Conservation (phyloP, 805 yeast species). For the Barnettozyma sucrosica region DNA sequence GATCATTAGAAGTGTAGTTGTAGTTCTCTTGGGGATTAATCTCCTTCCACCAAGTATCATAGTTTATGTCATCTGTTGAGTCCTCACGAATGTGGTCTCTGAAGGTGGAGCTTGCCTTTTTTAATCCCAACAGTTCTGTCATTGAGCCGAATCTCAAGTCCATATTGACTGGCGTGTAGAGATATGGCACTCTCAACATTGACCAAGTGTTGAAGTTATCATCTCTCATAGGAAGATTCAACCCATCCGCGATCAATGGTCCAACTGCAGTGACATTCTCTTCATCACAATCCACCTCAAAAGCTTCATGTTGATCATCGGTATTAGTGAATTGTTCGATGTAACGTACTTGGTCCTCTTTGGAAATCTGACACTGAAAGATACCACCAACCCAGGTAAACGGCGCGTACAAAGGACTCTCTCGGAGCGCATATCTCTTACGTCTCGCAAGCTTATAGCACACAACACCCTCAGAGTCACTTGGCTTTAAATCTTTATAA, state of each 20-base stretch:
- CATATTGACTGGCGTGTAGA: conserved; percentile 42
- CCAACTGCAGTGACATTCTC: conserved; percentile 38
- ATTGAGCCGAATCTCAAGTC: conserved; percentile 30
- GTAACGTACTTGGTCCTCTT: conserved; percentile 24
- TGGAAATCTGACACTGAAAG: conserved; percentile 42
- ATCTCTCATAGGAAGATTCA: conserved; percentile 42
- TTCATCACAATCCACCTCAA: conserved; percentile 32
- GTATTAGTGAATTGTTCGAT: conserved; percentile 15
- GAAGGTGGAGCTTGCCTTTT: conserved; percentile 1
- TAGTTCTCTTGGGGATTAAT: conserved; percentile 49
- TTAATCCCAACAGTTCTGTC: conserved; percentile 22
- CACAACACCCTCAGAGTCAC: conserved; percentile 24
- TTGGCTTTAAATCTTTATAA: conserved; percentile 11
- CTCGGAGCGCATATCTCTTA: conserved; percentile 42
- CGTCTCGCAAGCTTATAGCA: conserved; percentile 60
- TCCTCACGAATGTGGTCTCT: conserved; percentile 10
- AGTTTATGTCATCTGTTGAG: conserved; percentile 16
- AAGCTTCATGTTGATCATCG: conserved; percentile 7
- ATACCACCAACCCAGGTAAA: conserved; percentile 59
- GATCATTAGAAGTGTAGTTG: conserved; percentile 34
- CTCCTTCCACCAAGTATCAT: conserved; percentile 40
- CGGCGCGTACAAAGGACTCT: conserved; percentile 45
- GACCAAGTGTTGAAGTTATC: conserved; percentile 21
- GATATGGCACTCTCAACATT: conserved; percentile 47
- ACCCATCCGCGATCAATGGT: conserved; percentile 57